phyloP scores from a whole-genome alignment of 495 filamentous ascomycete genomes.

The Podospora anserina region DNA sequence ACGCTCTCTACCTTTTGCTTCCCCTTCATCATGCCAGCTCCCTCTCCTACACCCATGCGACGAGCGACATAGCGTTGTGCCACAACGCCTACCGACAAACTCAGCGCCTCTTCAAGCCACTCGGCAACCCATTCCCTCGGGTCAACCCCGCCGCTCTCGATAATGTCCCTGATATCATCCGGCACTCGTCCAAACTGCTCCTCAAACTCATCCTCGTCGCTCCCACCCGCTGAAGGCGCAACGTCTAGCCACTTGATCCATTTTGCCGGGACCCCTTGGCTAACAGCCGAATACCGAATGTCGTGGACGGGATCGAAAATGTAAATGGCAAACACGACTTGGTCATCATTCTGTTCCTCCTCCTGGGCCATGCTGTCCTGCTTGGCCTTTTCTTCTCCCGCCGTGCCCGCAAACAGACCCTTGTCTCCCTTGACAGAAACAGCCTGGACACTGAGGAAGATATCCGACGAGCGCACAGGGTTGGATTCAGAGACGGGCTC shows the following conservation, averaged over 20 bases:
- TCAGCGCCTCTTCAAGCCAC: conserved; percentile 91
- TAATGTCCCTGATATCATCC: conserved; percentile 81
- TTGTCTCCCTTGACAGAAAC: conserved; percentile 59
- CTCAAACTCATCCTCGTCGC: conserved; percentile 32
- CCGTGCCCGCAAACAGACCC: conserved; percentile 61
- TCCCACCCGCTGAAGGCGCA: conserved; percentile 48
- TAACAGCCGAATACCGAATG: conserved; percentile 80
- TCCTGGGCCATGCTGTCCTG: conserved; percentile 49
- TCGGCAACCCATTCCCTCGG: conserved; percentile 95
- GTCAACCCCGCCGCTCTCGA: conserved; percentile 85
- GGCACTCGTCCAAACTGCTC: conserved; percentile 52
- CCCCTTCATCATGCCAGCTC: conserved; percentile 67
- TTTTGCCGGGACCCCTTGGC: conserved; percentile 76
- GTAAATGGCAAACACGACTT: conserved; percentile 83
- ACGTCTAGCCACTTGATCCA: conserved; percentile 93
- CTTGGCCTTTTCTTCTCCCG: conserved; percentile 49
- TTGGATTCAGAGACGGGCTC: conserved; percentile 76
- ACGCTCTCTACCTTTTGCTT: conserved; percentile 70
- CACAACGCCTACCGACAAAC: conserved; percentile 73
- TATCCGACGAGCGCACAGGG: conserved; percentile 85
- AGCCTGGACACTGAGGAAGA: conserved; percentile 92
- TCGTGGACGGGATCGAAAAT: conserved; percentile 90
- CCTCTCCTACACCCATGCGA: conserved; percentile 91
- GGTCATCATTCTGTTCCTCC: conserved; percentile 47
- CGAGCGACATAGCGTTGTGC: conserved; percentile 96